Conservation (phyloP, 75 land plant species). For the Gnetum montanum region DNA sequence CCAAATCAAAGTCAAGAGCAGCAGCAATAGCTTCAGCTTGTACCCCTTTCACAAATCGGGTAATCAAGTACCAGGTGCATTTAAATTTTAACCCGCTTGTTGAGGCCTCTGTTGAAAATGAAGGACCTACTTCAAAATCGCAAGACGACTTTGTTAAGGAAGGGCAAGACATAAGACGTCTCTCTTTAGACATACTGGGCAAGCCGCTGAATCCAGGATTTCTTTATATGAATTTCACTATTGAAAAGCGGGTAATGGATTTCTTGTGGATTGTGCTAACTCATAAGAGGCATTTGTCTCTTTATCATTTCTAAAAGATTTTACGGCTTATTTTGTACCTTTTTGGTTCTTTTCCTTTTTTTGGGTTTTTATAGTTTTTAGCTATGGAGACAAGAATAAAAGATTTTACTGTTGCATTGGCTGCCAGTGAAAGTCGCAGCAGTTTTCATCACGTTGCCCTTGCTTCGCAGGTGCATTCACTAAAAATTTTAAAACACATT, state of each 20-base stretch:
- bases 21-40: constrained; percentile 7
- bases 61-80: constrained; percentile 54
- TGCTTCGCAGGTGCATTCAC: constrained; percentile 70
- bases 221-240: constrained; percentile 79
- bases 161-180: constrained; percentile 35
- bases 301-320: background rate
- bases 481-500: background rate
- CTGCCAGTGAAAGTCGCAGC: constrained; percentile 28
- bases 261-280: background rate
- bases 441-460: constrained; percentile 55
- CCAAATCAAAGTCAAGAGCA: constrained; percentile 7
- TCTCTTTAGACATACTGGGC: constrained; percentile 39
- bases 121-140: constrained; percentile 7
- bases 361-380: constrained; percentile 46
- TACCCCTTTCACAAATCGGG: constrained; percentile 77
- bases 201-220: constrained; percentile 46
- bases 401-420: constrained; percentile 32
- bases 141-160: constrained; percentile 71
- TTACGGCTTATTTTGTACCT: background rate
- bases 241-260: constrained; percentile 61
- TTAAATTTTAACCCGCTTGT: constrained; percentile 36
- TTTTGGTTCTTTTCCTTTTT: background rate
- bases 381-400: constrained; percentile 68
- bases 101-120: background rate
- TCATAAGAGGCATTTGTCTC: background rate